These are phyloP conservation scores for Penstemon davidsonii DNA, from an alignment of 257 asterid genomes.

Conservation along the genomic window DNA sequence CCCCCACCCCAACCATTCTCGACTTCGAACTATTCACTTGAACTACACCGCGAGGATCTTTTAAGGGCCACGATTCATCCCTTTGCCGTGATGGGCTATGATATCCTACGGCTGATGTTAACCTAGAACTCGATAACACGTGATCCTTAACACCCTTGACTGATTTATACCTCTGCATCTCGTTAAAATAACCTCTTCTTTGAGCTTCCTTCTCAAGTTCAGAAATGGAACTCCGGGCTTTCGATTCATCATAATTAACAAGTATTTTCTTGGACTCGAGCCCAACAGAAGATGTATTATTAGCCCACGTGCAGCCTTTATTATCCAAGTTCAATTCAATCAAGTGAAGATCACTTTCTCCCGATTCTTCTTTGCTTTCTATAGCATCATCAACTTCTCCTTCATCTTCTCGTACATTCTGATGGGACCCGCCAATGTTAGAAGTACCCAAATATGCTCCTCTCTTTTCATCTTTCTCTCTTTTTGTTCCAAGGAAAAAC, in stretches of 20 bases:
- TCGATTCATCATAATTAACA: slow-evolving; percentile 32
- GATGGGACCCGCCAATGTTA: slow-evolving; percentile 24
- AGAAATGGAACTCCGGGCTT: slow-evolving; percentile 47
- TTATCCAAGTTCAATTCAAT: slow-evolving; percentile 58
- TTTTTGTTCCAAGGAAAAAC: slow-evolving; percentile 59
- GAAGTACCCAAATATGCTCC: slow-evolving; percentile 36
- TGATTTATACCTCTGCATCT: slow-evolving; percentile 46
- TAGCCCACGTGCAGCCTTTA: not conserved
- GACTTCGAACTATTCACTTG: not conserved
- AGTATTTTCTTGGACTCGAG: not conserved
- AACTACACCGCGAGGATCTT: not conserved
- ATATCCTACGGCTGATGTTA: slow-evolving; percentile 37
- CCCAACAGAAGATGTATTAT: not conserved
- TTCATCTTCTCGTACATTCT: slow-evolving; percentile 41
- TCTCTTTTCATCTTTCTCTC: slow-evolving; percentile 41
- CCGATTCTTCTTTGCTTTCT: slow-evolving; percentile 53
- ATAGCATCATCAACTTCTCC: slow-evolving; percentile 34
- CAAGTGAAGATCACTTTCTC: slow-evolving; percentile 70
- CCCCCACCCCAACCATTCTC: not conserved
- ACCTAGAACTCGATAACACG: slow-evolving; percentile 34
- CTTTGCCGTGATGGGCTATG: slow-evolving; percentile 30
- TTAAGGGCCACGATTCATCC: not conserved
- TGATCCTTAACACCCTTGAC: too few relatives aligned
- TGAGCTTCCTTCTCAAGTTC: slow-evolving; percentile 55
- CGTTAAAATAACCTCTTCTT: slow-evolving; percentile 51